Evolutionary conservation across 768 basidiomycete genomes (phyloP), one percentile per base, ranked within the genome.

Genomic region (Lyophyllum shimeji): DNA sequence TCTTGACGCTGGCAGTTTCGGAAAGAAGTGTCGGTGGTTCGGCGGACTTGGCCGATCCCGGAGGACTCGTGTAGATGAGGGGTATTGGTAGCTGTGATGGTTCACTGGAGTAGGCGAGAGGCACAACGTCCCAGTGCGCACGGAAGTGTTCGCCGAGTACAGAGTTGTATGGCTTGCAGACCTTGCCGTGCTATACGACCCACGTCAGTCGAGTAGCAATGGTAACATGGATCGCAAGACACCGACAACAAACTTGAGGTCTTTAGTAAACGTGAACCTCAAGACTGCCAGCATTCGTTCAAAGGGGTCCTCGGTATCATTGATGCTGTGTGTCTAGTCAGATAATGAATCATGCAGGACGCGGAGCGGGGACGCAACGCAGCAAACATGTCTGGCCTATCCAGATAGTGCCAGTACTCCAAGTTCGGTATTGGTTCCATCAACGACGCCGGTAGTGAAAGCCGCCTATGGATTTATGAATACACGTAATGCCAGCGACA

Each of bases 401-500:
- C 94, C 46, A 93, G 78, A 63, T 94, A 95, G 61, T 93, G 87
- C 92, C 92, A 97, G 74, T 95, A 98, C 73, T 98, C 95, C 49
- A 98, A 81, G 73, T 98, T 98, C 4, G 95, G 95, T 62, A 95
- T 81, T 3, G 95, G 95, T 68, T 97, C 95, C 42, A 98, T 81
- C 46, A 98, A 72, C 44, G 93, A 95, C 13, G 95, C 95, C 2
- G 95, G 95, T 39, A 98, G 75, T 0, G 95, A 97, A 25, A 98
- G 75, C 46, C 95, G 91, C 84, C 95, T 97, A 54, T 25, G 45
- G 52, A 23, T 55, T 46, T 52, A 29, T 56, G 39, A 60, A 29
- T 21, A 44, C 25, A 24, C 1, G 24, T 48, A 20, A 24, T 34
- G 51, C 43, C 52, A 49, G 55, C 24, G 42, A 40, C 23, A 45